These are phyloP conservation scores for Batkoa obscura DNA, from an alignment of 371 early-diverging fungal genomes.

Conservation along the genomic window DNA sequence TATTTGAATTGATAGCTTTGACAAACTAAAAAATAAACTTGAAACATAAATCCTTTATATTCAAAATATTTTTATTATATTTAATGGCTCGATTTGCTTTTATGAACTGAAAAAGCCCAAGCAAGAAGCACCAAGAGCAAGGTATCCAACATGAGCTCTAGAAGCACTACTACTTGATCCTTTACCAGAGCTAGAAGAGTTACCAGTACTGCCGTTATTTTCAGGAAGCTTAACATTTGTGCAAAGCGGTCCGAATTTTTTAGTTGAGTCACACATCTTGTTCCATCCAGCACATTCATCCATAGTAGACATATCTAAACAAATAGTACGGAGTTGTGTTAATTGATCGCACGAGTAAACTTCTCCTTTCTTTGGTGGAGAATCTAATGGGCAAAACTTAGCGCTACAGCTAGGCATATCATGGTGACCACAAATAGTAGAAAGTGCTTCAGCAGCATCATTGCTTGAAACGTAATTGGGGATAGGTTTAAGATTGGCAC, in stretches of 20 bases:
- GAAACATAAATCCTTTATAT: too few relatives aligned
- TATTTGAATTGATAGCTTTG: too few relatives aligned
- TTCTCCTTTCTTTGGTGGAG: background rate
- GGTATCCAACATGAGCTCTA: too few relatives aligned
- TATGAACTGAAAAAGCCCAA: too few relatives aligned
- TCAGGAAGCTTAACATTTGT: too few relatives aligned
- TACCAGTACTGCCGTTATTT: too few relatives aligned
- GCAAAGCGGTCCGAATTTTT: conserved; percentile 1
- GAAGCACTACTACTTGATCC: too few relatives aligned
- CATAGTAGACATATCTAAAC: background rate
- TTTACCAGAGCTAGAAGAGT: too few relatives aligned
- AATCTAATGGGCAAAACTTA: background rate
- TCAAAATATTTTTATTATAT: too few relatives aligned
- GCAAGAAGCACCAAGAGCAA: too few relatives aligned
- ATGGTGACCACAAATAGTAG: conserved; percentile 2
- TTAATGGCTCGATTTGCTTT: too few relatives aligned
- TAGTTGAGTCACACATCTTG: background rate
- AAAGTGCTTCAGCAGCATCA: background rate
- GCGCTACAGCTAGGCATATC: background rate
- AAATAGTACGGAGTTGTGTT: background rate
- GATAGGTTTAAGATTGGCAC: background rate
- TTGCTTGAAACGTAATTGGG: background rate
- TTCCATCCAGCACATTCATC: conserved; percentile 2
- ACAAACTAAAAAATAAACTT: too few relatives aligned
- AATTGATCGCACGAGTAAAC: background rate